Evolutionary conservation across 257 asterid species (phyloP), one percentile per base, ranked within the genome.

Genomic region (Thymus quinquecostatus): DNA sequence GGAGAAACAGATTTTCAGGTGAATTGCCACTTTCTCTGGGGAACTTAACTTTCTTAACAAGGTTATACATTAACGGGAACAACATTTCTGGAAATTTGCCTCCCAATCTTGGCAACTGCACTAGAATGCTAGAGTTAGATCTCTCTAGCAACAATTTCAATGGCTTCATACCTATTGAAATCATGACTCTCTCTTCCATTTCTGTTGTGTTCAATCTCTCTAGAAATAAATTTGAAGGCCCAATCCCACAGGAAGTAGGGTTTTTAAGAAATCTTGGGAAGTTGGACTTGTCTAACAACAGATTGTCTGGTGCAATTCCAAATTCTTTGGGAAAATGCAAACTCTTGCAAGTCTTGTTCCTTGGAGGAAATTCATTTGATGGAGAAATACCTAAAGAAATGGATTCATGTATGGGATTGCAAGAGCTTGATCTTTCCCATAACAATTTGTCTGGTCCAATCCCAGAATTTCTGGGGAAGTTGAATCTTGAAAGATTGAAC

Each of bases 11-110:
- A 12, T 14, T 78, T 1, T 13, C 27, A 0, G 51, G 36, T 1
- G 48, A 8, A 28, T 8, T 77, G 41, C 79, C 78, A n/a, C 13
- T 12, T 61, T 78, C 82, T 1, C 6, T 80, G 1, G 80, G 80
- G 11, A 75, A 79, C 49, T 36, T 66, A 1, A 66, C 71, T 50
- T 1, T 10, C 5, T 10, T 66, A 33, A 66, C 10, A 1, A 13
- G 8, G 2, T 29, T 74, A 27, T 29, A 11, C 29, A 29, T 80
- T 0, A 14, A 34, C 0, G 6, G 0, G 0, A 80, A 80, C 71
- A 7, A 56, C 2, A 27, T 80, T 6, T 51, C 32, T 4, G 81
- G 84, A 8, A 73, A 32, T 3, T 2, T 77, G 27, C 79, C n/a
- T 5, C 2, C 40, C 0, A 75, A 43, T 69, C 53, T 80, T 54